These are phyloP conservation scores for Calonectria crousiana DNA, from an alignment of 2,329 filamentous ascomycete species.

Conservation along the genomic window DNA sequence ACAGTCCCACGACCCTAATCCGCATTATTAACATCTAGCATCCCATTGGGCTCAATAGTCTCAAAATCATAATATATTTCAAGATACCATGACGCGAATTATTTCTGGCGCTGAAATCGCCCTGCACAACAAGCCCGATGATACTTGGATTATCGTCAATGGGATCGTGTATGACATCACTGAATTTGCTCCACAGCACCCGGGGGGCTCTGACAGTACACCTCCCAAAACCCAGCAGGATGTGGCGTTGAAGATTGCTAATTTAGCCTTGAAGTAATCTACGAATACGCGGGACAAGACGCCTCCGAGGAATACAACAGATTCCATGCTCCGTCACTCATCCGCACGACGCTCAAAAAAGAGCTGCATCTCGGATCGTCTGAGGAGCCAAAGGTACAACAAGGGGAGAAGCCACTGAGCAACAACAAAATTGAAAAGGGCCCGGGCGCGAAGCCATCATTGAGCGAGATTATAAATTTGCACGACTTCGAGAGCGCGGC, in stretches of 20 bases:
- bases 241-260: neutral
- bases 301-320: constrained; percentile 41
- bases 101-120: constrained; percentile 59
- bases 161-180: constrained; percentile 71
- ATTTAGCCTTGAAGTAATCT: constrained; percentile 34
- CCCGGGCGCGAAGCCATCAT: neutral
- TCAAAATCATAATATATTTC: neutral
- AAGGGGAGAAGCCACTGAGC: neutral
- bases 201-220: constrained; percentile 36
- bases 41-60: neutral
- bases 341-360: constrained; percentile 30
- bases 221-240: neutral
- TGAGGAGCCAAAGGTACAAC: neutral
- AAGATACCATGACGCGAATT: constrained; percentile 30
- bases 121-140: constrained; percentile 57
- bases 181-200: constrained; percentile 38
- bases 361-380: constrained; percentile 4
- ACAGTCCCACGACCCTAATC: neutral
- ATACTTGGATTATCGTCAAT: constrained; percentile 77
- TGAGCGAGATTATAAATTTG: constrained; percentile 40
- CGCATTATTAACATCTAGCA: neutral
- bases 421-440: neutral
- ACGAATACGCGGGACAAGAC: constrained; percentile 41
- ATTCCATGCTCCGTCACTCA: constrained; percentile 38
- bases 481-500: constrained; percentile 43